Percentiles rank a stretch among this genome's conserved stretches.
Evolutionary conservation across 768 basidiomycete species (phyloP).

Genomic region (Leccinum longicurvipes): DNA sequence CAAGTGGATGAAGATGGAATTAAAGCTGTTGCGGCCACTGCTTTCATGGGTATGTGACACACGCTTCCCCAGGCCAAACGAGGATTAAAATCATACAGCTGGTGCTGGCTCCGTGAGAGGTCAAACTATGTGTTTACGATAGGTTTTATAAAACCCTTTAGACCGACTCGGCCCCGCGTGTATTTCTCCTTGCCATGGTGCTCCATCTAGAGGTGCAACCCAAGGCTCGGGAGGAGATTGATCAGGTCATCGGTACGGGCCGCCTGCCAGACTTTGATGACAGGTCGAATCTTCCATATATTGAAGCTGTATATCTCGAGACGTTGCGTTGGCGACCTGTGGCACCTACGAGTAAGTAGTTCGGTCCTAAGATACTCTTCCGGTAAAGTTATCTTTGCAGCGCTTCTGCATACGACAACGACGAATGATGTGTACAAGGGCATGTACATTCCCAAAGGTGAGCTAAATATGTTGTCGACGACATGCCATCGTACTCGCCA

Average conservation of each 20-base stretch:
- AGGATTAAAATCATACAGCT: slow-evolving; percentile 8
- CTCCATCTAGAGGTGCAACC: slow-evolving; percentile 31
- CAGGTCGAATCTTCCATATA: slow-evolving; percentile 27
- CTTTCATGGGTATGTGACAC: slow-evolving; percentile 19
- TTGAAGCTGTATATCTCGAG: slow-evolving; percentile 32
- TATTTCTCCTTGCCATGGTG: slow-evolving; percentile 35
- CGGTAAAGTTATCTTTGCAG: slow-evolving; percentile 4
- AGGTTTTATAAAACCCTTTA: slow-evolving; percentile 2
- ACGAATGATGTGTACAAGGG: slow-evolving; percentile 26
- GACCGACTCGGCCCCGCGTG: slow-evolving; percentile 11
- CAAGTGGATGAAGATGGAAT: slow-evolving; percentile 9
- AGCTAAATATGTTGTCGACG: neutral
- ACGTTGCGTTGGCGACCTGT: slow-evolving; percentile 31
- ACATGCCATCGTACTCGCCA: slow-evolving; percentile 16
- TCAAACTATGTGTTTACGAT: neutral
- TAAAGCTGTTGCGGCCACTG: slow-evolving; percentile 22
- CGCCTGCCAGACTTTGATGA: slow-evolving; percentile 31
- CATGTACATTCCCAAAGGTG: slow-evolving; percentile 31
- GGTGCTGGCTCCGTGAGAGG: slow-evolving; percentile 27
- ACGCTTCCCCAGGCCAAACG: neutral
- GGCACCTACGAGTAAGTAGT: slow-evolving; percentile 24
- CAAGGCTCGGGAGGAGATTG: slow-evolving; percentile 32
- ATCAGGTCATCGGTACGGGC: slow-evolving; percentile 28
- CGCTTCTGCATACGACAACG: slow-evolving; percentile 21
- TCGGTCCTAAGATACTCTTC: neutral